These are phyloP conservation scores for Tillandsia leiboldiana DNA, from an alignment of 176 grass and related monocot species.

Conservation along the genomic window DNA sequence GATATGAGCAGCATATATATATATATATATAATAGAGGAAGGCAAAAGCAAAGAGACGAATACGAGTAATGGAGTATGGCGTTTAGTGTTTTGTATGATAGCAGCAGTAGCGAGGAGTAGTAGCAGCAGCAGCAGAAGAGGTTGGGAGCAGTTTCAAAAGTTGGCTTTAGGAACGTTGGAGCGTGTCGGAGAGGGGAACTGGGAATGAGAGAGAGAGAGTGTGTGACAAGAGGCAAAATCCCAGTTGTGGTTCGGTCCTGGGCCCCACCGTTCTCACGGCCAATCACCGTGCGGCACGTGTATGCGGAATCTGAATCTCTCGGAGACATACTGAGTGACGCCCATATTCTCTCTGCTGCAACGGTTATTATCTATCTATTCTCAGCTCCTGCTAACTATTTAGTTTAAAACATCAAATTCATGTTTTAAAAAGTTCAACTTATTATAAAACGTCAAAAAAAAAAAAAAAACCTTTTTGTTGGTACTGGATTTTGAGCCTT, in stretches of 20 bases:
- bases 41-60: not conserved
- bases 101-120: not conserved
- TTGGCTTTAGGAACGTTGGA: slow-evolving; percentile 12
- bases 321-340: too few species aligned
- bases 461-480: too few species aligned
- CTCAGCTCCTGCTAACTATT: too few species aligned
- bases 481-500: too few species aligned
- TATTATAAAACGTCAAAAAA: too few species aligned
- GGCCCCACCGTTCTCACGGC: not conserved
- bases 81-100: slow-evolving; percentile 25
- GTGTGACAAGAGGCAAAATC: not conserved
- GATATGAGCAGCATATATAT: too few species aligned
- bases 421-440: too few species aligned
- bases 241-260: not conserved
- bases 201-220: not conserved
- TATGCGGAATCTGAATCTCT: not conserved
- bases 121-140: too few species aligned
- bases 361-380: too few species aligned
- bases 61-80: slow-evolving; percentile 6
- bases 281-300: not conserved
- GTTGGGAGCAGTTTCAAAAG: slow-evolving; percentile 4
- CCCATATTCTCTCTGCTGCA: too few species aligned
- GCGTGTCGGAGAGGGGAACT: slow-evolving; percentile 14
- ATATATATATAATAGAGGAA: not conserved
- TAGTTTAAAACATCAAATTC: too few species aligned